Percentiles rank a stretch among this genome's conserved stretches.
Evolutionary conservation across 164 flowering plant species (phyloP).

Genomic region (Magnolia officinalis): DNA sequence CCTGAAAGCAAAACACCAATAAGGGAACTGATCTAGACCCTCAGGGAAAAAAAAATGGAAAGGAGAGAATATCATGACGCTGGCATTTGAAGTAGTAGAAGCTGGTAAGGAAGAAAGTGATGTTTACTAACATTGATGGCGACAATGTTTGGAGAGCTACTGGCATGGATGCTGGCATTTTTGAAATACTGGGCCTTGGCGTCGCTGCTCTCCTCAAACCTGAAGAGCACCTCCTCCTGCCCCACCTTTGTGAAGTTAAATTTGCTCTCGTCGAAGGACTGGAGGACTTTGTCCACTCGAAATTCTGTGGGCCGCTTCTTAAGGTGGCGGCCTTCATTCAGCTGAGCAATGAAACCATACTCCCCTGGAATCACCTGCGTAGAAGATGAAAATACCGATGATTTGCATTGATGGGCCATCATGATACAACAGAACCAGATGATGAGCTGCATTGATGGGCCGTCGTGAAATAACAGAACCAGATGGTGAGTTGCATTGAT

Average conservation of each 20-base stretch:
- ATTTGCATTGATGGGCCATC: not conserved
- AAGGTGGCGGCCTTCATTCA: conserved; percentile 84
- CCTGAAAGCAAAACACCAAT: conserved; percentile 33
- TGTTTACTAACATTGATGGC: conserved; percentile 71
- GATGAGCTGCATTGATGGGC: not conserved
- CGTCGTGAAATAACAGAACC: not conserved
- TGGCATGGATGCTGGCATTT: conserved; percentile 27
- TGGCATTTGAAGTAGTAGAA: not conserved
- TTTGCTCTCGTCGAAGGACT: conserved; percentile 74
- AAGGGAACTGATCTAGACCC: not conserved
- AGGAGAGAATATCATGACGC: not conserved
- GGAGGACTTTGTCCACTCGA: conserved; percentile 68
- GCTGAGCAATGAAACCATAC: conserved; percentile 76
- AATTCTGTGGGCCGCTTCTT: conserved; percentile 89
- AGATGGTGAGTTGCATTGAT: not conserved
- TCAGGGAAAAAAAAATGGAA: not conserved
- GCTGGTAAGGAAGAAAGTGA: not conserved
- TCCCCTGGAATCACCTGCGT: conserved; percentile 49
- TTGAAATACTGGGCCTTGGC: conserved; percentile 33
- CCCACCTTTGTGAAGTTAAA: conserved; percentile 93
- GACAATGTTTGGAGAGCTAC: conserved; percentile 53
- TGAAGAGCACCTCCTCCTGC: conserved; percentile 77
- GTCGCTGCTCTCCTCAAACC: conserved; percentile 50
- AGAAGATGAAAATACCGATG: not conserved
- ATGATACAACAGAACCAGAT: not conserved